phyloP scores from a whole-genome alignment of 2,329 filamentous ascomycete genomes.

The Phialocephala sp. region DNA sequence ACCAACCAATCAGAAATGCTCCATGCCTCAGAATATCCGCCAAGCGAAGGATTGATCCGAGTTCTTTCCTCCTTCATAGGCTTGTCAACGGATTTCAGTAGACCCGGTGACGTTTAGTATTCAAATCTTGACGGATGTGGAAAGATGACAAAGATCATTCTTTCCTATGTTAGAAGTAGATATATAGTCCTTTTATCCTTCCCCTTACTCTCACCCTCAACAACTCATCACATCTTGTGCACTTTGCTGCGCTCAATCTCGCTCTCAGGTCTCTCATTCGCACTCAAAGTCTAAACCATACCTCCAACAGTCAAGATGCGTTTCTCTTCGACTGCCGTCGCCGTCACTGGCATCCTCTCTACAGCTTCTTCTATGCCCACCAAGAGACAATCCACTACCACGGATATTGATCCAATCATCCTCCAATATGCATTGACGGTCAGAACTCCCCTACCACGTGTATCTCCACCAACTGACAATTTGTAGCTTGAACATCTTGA shows the following conservation, averaged over 20 bases:
- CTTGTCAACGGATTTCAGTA: neutral
- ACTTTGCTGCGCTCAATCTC: neutral
- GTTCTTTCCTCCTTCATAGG: neutral
- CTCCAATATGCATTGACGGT: slow-evolving; percentile 54
- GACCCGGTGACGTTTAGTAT: neutral
- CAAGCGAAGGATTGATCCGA: neutral
- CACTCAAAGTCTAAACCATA: neutral
- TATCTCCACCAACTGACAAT: slow-evolving; percentile 17
- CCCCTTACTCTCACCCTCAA: neutral
- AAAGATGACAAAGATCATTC: neutral
- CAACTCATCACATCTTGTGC: neutral
- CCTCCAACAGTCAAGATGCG: slow-evolving; percentile 30
- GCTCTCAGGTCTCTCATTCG: neutral
- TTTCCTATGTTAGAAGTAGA: neutral
- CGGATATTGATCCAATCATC: slow-evolving; percentile 43
- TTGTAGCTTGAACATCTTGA: slow-evolving; percentile 61
- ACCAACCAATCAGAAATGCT: neutral
- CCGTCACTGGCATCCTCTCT: slow-evolving; percentile 25
- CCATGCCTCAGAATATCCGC: neutral
- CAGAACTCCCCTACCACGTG: neutral
- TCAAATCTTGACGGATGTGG: neutral
- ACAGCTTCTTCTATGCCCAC: slow-evolving; percentile 27
- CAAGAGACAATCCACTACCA: slow-evolving; percentile 33
- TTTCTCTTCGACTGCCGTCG: slow-evolving; percentile 32
- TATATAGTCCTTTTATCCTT: slow-evolving; percentile 4